Evolutionary conservation across 1,139 yeast genomes (phyloP).

Genomic region (Entelexis paramagnoliae): DNA sequence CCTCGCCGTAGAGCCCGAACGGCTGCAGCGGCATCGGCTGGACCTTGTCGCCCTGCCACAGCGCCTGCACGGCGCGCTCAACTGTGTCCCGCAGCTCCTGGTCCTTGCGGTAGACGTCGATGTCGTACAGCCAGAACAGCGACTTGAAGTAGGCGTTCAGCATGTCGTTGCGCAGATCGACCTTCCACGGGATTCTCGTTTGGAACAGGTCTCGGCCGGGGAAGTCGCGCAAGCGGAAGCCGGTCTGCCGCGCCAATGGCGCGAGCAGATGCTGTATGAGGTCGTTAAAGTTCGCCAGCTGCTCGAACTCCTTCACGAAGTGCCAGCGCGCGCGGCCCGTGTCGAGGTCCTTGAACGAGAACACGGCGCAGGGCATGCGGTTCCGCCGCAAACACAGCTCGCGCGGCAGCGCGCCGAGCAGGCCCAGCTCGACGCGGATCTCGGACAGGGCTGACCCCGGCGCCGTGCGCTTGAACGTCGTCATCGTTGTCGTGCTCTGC

Average conservation of each 20-base stretch:
- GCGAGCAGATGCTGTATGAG: slow-evolving; percentile 39
- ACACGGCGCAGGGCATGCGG: slow-evolving; percentile 52
- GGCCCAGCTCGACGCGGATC: slow-evolving; percentile 12
- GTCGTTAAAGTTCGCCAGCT: slow-evolving; percentile 47
- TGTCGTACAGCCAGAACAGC: background rate
- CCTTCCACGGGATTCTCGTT: slow-evolving; percentile 52
- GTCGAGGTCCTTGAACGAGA: slow-evolving; percentile 47
- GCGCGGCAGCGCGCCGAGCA: slow-evolving; percentile 7
- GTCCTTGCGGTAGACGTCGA: background rate
- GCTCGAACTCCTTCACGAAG: slow-evolving; percentile 49
- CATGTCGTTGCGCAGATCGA: slow-evolving; percentile 48
- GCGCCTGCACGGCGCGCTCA: background rate
- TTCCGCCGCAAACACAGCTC: slow-evolving; percentile 4
- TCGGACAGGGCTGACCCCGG: background rate
- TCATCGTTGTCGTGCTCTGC: background rate
- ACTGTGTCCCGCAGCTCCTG: background rate
- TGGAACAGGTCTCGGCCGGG: slow-evolving; percentile 51
- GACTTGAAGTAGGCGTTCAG: slow-evolving; percentile 49
- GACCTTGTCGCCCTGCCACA: slow-evolving; percentile 14
- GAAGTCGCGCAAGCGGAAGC: slow-evolving; percentile 50
- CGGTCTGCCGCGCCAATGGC: slow-evolving; percentile 27
- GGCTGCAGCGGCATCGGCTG: slow-evolving; percentile 2
- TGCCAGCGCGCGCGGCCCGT: slow-evolving; percentile 62
- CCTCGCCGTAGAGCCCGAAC: background rate
- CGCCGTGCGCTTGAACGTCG: background rate